Evolutionary conservation across 2,329 filamentous ascomycete species (phyloP), one percentile per base, ranked within the genome.

Genomic region (Pseudomassariella vexata): DNA sequence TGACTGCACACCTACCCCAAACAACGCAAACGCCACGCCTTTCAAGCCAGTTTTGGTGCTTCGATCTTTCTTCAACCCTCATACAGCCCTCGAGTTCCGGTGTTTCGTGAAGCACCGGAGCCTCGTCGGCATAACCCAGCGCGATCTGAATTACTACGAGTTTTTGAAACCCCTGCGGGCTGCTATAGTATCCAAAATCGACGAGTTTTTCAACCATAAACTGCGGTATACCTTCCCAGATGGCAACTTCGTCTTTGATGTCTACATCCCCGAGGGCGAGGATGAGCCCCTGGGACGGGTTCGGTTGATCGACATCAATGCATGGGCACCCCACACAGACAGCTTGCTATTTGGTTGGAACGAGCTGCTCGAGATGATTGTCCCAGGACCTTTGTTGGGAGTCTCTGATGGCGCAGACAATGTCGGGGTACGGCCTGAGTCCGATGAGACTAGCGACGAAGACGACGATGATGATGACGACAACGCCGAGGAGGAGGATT

Each of bases 301-400:
- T 3, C 84, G 88, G 64, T 66, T 98, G 9, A 82, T 98, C 29
- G 92, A 98, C 53, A 84, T 98, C 50, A 96, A 96, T 50, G 87
- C 92, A 0, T 98, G 90, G 86, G 90, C 90, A 1, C 75, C 79
- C 24, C 70, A 86, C 38, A 98, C 92, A 0, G 92, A 98, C 61
- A 82, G 85, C 5, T 59, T 96, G 26, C 67, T 95, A 1, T 98
- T 95, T 55, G 82, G 79, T 25, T 98, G 92, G 92, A 56, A 82
- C 39, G 90, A 96, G 61, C 68, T 98, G 24, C 65, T 96, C 37
- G 78, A 75, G 0, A 73, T 86, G 63, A 68, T 79, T 21, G 76
- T 84, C 7, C 71, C 76, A 2, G 56, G 60, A 25, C 73, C 75
- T 2, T 54, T 79, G 11, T 63, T 79, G 18, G 76, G 76, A 1